Percentiles rank a stretch among this genome's conserved stretches.
phyloP scores from a whole-genome alignment of 768 basidiomycete genomes.

The Podaxis sp. region DNA sequence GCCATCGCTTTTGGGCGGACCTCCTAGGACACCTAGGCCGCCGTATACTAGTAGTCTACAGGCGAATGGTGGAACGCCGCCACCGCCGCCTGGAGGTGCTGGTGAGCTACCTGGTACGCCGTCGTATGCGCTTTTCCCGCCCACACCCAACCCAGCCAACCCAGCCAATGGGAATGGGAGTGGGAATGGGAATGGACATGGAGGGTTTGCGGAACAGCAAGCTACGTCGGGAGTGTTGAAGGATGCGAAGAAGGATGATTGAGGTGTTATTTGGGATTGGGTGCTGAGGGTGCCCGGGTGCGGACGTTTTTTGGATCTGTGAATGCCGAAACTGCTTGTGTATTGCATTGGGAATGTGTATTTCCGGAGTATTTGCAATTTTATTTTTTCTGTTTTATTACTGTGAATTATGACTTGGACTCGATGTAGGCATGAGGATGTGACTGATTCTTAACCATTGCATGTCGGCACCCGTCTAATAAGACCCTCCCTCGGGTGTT shows the following conservation, averaged over 20 bases:
- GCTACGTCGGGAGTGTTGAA: conserved; percentile 20
- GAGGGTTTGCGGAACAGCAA: conserved; percentile 10
- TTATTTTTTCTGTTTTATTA: background rate
- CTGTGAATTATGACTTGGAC: too few species aligned
- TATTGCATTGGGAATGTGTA: background rate
- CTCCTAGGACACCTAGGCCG: conserved; percentile 20
- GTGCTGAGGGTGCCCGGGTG: background rate
- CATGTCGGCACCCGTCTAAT: too few species aligned
- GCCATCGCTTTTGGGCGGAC: conserved; percentile 17
- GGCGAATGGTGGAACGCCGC: conserved; percentile 12
- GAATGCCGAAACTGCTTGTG: background rate
- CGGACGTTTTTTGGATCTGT: background rate
- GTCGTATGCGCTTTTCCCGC: conserved; percentile 29
- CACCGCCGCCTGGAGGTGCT: conserved; percentile 17
- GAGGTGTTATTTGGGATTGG: background rate
- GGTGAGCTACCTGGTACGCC: conserved; percentile 27
- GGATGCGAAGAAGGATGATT: conserved; percentile 34
- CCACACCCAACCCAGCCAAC: conserved; percentile 25
- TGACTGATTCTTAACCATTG: too few species aligned
- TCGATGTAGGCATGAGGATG: too few species aligned
- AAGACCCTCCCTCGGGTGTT: too few species aligned
- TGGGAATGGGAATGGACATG: conserved; percentile 22
- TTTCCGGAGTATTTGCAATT: background rate
- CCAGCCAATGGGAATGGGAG: conserved; percentile 25
- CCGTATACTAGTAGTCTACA: conserved; percentile 13